Percentiles rank a stretch among this genome's conserved stretches.
Evolutionary conservation across 257 asterid species (phyloP).

Genomic region (Salvia miltiorrhiza): DNA sequence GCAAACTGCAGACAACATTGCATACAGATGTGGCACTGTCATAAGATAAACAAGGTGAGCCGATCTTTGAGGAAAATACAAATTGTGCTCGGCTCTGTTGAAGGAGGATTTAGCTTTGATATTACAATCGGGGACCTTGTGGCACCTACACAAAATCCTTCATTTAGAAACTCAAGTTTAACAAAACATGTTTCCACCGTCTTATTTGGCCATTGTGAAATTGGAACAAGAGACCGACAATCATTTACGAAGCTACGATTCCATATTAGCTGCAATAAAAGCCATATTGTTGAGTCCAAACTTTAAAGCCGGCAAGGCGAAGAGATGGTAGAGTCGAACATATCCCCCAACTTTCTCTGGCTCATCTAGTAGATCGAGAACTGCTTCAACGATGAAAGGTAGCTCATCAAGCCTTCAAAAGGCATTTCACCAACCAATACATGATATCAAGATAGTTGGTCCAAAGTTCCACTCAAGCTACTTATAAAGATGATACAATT

Average conservation of each 20-base stretch:
- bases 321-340: conserved; percentile 34
- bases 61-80: conserved; percentile 64
- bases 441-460: conserved; percentile 33
- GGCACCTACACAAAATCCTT: conserved; percentile 25
- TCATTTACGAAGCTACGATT: neutral
- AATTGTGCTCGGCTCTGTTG: conserved; percentile 63
- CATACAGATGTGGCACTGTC: conserved; percentile 81
- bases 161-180: conserved; percentile 12
- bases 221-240: conserved; percentile 33
- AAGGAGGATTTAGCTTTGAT: conserved; percentile 58
- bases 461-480: conserved; percentile 55
- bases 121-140: conserved; percentile 42
- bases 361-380: conserved; percentile 48
- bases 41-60: conserved; percentile 70
- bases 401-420: conserved; percentile 47
- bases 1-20: conserved; percentile 77
- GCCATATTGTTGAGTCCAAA: no score
- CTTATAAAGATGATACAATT: conserved; percentile 54
- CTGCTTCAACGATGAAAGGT: conserved; percentile 38
- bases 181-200: conserved; percentile 12
- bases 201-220: conserved; percentile 33
- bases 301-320: no score
- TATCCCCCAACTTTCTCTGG: conserved; percentile 45
- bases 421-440: conserved; percentile 20
- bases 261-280: conserved; percentile 30